These are phyloP conservation scores for Lophiostoma macrostomum DNA, from an alignment of 495 filamentous ascomycete genomes.

Conservation along the genomic window DNA sequence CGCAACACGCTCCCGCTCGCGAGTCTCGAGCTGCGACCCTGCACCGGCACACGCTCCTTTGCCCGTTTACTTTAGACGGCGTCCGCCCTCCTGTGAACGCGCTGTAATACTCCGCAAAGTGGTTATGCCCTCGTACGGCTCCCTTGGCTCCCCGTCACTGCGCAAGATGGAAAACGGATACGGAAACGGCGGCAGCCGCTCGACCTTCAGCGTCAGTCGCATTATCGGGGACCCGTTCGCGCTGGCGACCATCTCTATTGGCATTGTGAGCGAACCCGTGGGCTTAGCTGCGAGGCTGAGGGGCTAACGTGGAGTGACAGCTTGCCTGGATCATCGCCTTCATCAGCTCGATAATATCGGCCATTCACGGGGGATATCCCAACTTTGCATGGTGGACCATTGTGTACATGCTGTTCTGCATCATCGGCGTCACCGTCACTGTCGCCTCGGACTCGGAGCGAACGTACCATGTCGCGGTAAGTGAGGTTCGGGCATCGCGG, in stretches of 20 bases:
- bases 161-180: constrained; percentile 72
- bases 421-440: constrained; percentile 72
- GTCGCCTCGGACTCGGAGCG: constrained; percentile 76
- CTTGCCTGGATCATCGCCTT: constrained; percentile 94
- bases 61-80: too few relatives aligned
- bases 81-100: neutral
- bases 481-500: constrained; percentile 24
- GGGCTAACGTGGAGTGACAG: constrained; percentile 47
- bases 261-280: constrained; percentile 61
- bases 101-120: constrained; percentile 8
- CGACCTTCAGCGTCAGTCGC: constrained; percentile 73
- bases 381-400: constrained; percentile 89
- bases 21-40: constrained; percentile 22
- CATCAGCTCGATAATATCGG: constrained; percentile 76
- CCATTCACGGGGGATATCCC: constrained; percentile 60
- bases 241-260: constrained; percentile 88
- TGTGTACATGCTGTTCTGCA: constrained; percentile 78
- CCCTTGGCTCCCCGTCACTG: constrained; percentile 69
- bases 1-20: constrained; percentile 9
- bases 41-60: constrained; percentile 25
- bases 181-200: constrained; percentile 52
- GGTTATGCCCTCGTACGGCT: constrained; percentile 68
- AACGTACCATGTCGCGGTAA: constrained; percentile 85
- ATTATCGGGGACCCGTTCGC: constrained; percentile 96
- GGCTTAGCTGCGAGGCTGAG: neutral